Conservation (phyloP, 2,329 filamentous ascomycete species). For the Pseudogymnoascus sp. region DNA sequence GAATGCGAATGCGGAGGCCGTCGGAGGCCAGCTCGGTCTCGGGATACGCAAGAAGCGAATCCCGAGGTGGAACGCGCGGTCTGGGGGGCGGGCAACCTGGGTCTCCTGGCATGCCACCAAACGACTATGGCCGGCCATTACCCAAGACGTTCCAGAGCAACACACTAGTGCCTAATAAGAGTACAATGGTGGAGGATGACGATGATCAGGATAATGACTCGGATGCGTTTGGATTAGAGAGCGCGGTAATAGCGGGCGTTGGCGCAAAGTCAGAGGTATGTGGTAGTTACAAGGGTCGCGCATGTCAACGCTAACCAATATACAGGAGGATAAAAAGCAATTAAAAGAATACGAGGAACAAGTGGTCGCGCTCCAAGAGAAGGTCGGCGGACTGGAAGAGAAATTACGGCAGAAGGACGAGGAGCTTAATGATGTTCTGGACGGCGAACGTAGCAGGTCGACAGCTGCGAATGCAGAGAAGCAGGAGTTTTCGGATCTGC, state of each 20-base stretch:
- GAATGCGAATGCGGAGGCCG: conserved; percentile 21
- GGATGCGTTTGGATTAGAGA: conserved; percentile 56
- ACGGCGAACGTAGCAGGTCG: conserved; percentile 49
- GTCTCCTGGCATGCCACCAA: conserved; percentile 50
- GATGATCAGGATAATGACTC: conserved; percentile 73
- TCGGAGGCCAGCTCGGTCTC: conserved; percentile 54
- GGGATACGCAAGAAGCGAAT: conserved; percentile 31
- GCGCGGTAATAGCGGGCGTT: conserved; percentile 27
- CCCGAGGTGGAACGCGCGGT: conserved; percentile 30
- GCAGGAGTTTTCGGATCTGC: conserved; percentile 62
- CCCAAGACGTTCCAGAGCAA: conserved; percentile 91
- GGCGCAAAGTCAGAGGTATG: conserved; percentile 37
- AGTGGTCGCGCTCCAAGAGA: conserved; percentile 66
- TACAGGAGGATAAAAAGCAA: conserved; percentile 58
- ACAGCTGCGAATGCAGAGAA: conserved; percentile 54
- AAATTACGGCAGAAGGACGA: conserved; percentile 64
- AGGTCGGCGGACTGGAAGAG: conserved; percentile 64
- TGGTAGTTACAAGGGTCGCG: conserved; percentile 12
- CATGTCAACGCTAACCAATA: conserved; percentile 16
- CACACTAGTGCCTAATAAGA: conserved; percentile 95
- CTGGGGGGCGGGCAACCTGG: conserved; percentile 40
- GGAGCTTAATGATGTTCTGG: conserved; percentile 53
- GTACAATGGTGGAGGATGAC: conserved; percentile 93
- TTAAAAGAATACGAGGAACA: conserved; percentile 76
- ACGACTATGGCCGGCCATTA: conserved; percentile 67